These are phyloP conservation scores for Pseudopithomyces chartarum DNA, from an alignment of 2,329 filamentous ascomycete genomes.

Conservation along the genomic window DNA sequence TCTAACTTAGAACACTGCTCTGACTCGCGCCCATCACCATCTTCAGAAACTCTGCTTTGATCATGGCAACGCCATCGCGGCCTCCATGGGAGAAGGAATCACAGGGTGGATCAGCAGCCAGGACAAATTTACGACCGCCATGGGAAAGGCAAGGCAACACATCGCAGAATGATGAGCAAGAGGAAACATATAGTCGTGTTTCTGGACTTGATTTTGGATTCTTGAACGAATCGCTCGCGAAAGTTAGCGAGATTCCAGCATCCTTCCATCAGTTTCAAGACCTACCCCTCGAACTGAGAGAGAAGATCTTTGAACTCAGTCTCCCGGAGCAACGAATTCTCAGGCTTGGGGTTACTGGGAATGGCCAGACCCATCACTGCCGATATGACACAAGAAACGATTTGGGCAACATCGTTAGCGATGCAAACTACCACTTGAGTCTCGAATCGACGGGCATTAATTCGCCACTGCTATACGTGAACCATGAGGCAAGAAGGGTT, in stretches of 20 bases:
- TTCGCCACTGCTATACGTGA: constrained; percentile 12
- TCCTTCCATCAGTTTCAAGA: constrained; percentile 5
- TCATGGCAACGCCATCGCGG: not conserved
- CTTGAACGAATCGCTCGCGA: constrained; percentile 3
- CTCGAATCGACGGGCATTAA: constrained; percentile 5
- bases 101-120: not conserved
- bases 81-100: not conserved
- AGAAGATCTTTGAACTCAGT: not conserved
- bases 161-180: not conserved
- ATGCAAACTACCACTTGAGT: constrained; percentile 9
- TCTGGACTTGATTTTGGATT: constrained; percentile 5
- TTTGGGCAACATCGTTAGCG: constrained; percentile 12
- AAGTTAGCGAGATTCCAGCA: not conserved
- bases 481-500: constrained; percentile 9
- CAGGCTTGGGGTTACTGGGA: not conserved
- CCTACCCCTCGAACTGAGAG: not conserved
- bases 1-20: too few species aligned
- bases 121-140: not conserved
- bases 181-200: too few species aligned
- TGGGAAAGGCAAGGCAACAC: not conserved
- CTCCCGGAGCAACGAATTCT: constrained; percentile 1
- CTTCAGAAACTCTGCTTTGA: not conserved
- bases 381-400: constrained; percentile 10
- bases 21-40: too few species aligned
- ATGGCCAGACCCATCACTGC: not conserved